These are phyloP conservation scores for Arthroderma sp. DNA, from an alignment of 2,329 filamentous ascomycete genomes.

Conservation along the genomic window DNA sequence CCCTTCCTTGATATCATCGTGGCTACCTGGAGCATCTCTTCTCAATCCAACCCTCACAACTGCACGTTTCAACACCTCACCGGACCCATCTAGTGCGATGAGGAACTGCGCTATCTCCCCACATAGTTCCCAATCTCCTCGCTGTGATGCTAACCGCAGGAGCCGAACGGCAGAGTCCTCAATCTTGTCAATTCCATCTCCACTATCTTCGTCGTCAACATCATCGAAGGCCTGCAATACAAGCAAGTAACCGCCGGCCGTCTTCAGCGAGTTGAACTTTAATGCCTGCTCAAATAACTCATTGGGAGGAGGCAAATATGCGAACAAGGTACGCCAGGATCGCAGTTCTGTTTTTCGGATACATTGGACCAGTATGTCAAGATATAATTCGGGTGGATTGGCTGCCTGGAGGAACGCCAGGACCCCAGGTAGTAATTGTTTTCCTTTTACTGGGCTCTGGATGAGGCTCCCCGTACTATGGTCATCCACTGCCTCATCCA, in stretches of 20 bases:
- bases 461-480: slow-evolving; percentile 10
- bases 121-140: slow-evolving; percentile 89
- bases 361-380: slow-evolving; percentile 92
- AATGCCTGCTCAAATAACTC: slow-evolving; percentile 90
- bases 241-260: slow-evolving; percentile 89
- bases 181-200: slow-evolving; percentile 40
- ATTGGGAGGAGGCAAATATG: slow-evolving; percentile 76
- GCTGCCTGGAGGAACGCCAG: slow-evolving; percentile 57
- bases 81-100: slow-evolving; percentile 78
- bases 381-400: slow-evolving; percentile 58
- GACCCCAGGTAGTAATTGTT: slow-evolving; percentile 37
- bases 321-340: slow-evolving; percentile 88
- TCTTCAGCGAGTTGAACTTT: slow-evolving; percentile 74
- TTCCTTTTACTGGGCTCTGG: slow-evolving; percentile 10
- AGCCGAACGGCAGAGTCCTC: slow-evolving; percentile 57
- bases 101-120: slow-evolving; percentile 91
- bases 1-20: not conserved
- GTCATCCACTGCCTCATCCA: slow-evolving; percentile 86
- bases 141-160: slow-evolving; percentile 65
- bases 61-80: slow-evolving; percentile 53
- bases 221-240: slow-evolving; percentile 71
- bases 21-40: not conserved
- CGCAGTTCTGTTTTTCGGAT: slow-evolving; percentile 93
- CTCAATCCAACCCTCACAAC: slow-evolving; percentile 29
- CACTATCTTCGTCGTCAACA: slow-evolving; percentile 21